Conservation (phyloP, 2,329 filamentous ascomycete genomes). For the Paramyrothecium sp. region DNA sequence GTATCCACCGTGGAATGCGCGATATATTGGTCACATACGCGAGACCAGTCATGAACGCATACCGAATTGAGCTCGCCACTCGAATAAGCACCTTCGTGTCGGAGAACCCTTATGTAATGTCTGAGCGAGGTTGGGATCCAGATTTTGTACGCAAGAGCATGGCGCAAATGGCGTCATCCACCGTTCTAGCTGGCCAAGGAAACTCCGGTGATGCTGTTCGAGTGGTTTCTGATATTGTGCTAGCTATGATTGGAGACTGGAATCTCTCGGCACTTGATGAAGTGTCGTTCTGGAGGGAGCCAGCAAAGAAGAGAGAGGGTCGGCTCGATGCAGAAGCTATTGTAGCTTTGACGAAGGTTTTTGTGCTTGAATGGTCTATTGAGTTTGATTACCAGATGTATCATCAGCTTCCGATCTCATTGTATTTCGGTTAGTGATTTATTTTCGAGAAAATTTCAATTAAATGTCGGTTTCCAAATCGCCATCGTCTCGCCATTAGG, state of each 20-base stretch:
- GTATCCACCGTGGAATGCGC: not conserved
- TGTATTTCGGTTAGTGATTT: not conserved
- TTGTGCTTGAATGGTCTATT: slow-evolving; percentile 1
- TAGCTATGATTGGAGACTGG: not conserved
- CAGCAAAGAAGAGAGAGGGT: not conserved
- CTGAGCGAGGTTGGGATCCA: not conserved
- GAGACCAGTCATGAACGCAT: not conserved
- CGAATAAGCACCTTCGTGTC: not conserved
- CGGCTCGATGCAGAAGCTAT: not conserved
- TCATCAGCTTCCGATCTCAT: not conserved
- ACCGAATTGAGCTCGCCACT: not conserved
- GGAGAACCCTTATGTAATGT: not conserved
- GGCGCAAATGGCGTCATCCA: not conserved
- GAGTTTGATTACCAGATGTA: slow-evolving; percentile 3
- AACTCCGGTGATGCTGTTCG: not conserved
- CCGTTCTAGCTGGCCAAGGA: not conserved
- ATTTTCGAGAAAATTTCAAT: too few relatives aligned
- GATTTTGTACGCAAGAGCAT: not conserved
- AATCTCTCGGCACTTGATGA: not conserved
- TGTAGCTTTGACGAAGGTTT: slow-evolving; percentile 1
- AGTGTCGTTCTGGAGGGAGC: not conserved
- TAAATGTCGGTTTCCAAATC: too few relatives aligned
- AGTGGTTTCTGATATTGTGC: not conserved
- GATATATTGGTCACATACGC: not conserved
- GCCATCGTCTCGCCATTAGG: too few relatives aligned